phyloP scores from a whole-genome alignment of 2,329 filamentous ascomycete genomes.

The Neofusicoccum laricinum region DNA sequence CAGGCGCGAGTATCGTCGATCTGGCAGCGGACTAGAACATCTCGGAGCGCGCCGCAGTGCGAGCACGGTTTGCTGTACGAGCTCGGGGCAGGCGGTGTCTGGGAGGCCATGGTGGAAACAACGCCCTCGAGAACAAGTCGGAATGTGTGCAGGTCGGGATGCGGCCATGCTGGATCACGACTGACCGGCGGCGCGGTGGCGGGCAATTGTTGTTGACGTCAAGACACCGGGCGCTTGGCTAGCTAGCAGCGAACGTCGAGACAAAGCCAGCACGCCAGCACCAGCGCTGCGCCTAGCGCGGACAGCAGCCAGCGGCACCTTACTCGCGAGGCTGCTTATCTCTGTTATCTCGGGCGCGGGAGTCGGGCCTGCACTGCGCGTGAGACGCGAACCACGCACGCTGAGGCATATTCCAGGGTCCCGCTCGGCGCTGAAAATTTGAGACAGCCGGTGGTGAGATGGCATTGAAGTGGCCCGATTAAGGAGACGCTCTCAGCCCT shows the following conservation, averaged over 20 bases:
- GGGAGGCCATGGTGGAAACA: neutral
- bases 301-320: neutral
- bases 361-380: neutral
- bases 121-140: constrained; percentile 21
- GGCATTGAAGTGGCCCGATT: constrained; percentile 7
- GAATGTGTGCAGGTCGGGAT: constrained; percentile 33
- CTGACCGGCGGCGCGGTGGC: constrained; percentile 35
- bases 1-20: constrained; percentile 39
- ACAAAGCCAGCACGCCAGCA: neutral
- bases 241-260: neutral
- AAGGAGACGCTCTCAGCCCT: constrained; percentile 8
- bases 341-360: neutral
- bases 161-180: constrained; percentile 37
- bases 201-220: neutral
- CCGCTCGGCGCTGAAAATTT: constrained; percentile 8
- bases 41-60: constrained; percentile 35
- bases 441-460: constrained; percentile 12
- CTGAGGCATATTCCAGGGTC: constrained; percentile 9
- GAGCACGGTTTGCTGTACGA: constrained; percentile 39
- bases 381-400: constrained; percentile 7
- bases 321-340: neutral
- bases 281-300: neutral
- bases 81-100: neutral
- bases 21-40: constrained; percentile 44
- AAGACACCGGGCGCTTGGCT: neutral